A percentile compares a stretch with the other conserved stretches of the same genome.
Conservation (phyloP, 805 yeast species). For the Lachancea waltii region DNA sequence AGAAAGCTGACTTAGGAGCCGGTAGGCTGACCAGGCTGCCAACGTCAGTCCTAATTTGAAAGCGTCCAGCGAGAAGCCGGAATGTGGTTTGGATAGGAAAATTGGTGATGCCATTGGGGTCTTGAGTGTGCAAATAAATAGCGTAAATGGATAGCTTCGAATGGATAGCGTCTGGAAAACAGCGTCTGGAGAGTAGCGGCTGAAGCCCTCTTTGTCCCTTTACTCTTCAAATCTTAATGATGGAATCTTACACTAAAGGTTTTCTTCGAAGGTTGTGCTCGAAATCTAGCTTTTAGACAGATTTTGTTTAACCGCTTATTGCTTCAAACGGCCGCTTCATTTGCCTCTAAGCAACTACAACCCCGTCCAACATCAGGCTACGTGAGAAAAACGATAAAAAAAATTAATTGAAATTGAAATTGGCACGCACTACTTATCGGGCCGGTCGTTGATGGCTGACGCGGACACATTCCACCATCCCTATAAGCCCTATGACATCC, state of each 20-base stretch:
- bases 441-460: background rate
- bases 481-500: constrained; percentile 73
- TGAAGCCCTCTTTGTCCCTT: no score
- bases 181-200: no score
- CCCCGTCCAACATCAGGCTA: background rate
- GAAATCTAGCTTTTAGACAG: no score
- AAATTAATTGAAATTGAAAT: no score
- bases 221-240: no score
- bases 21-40: constrained; percentile 42
- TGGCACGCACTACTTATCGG: no score
- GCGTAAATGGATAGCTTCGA: no score
- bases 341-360: no score
- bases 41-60: constrained; percentile 50
- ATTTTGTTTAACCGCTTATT: background rate
- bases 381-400: background rate
- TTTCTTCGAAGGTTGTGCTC: no score
- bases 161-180: no score
- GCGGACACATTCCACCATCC: constrained; percentile 57
- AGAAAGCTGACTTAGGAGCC: constrained; percentile 41
- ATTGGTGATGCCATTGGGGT: constrained; percentile 51
- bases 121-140: no score
- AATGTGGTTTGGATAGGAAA: constrained; percentile 50
- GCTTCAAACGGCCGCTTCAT: background rate
- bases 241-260: no score
- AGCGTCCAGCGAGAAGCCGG: constrained; percentile 44